A percentile compares a stretch with the other conserved stretches of the same genome.
phyloP scores from a whole-genome alignment of 257 asterid genomes.

The Catharanthus roseus region DNA sequence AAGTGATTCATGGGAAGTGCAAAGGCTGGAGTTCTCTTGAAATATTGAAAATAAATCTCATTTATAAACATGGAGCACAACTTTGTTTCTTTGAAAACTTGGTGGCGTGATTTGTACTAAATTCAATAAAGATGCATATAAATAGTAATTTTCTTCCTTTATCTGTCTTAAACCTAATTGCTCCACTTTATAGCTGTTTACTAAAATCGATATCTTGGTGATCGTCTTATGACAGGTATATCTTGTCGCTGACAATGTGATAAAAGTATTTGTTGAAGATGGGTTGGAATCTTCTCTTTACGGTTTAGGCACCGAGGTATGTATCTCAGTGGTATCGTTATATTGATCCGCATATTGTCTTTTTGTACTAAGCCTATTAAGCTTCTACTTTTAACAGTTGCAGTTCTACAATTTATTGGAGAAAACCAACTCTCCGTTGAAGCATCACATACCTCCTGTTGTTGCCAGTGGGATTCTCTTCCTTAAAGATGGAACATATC shows the following conservation, averaged over 20 bases:
- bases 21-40: not conserved
- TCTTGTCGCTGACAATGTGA: conserved; percentile 59
- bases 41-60: not conserved
- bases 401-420: conserved; percentile 63
- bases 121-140: not conserved
- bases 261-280: conserved; percentile 80
- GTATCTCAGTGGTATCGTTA: conserved; percentile 31
- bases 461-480: conserved; percentile 81
- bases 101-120: not conserved
- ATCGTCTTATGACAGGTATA: conserved; percentile 53
- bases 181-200: not conserved
- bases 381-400: conserved; percentile 42
- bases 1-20: not conserved
- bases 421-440: conserved; percentile 55
- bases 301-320: conserved; percentile 94
- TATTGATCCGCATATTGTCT: conserved; percentile 10
- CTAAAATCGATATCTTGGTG: not conserved
- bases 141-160: not conserved
- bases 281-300: conserved; percentile 81
- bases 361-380: conserved; percentile 10
- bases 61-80: not conserved
- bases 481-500: conserved; percentile 55
- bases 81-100: not conserved
- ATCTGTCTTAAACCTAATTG: not conserved
- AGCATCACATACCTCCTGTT: conserved; percentile 65